Conservation (phyloP, 352 stramenopile genomes). For the Pythium guiyangense region DNA sequence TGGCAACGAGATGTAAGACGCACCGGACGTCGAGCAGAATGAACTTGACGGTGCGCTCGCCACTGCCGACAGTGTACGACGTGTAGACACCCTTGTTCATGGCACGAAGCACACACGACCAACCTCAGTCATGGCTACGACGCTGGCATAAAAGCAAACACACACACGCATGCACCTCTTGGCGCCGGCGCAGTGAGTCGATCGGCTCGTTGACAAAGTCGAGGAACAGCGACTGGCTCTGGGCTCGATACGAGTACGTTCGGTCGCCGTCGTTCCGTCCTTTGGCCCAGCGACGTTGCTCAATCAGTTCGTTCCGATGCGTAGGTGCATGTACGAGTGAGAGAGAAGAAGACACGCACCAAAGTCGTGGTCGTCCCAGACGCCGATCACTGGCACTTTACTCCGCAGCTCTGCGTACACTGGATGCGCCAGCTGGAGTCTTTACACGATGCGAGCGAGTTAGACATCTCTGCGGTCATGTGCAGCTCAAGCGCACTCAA, state of each 20-base stretch:
- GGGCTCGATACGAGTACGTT: constrained; percentile 54
- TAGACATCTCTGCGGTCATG: no score
- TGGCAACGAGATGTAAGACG: no score
- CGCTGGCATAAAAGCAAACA: not conserved
- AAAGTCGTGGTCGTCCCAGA: constrained; percentile 91
- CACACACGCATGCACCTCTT: constrained; percentile 33
- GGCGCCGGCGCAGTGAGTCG: constrained; percentile 69
- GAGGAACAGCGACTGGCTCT: constrained; percentile 83
- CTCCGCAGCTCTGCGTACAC: constrained; percentile 58
- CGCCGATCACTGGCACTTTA: constrained; percentile 71
- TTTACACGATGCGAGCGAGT: constrained; percentile 16
- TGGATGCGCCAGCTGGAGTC: constrained; percentile 52
- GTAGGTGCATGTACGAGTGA: not conserved
- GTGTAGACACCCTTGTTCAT: constrained; percentile 74
- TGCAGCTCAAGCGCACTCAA: not conserved
- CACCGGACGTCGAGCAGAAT: constrained; percentile 80
- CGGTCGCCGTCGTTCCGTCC: constrained; percentile 74
- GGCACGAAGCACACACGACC: not conserved
- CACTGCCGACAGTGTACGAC: constrained; percentile 62
- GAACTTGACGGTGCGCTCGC: constrained; percentile 78
- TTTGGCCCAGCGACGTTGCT: not conserved
- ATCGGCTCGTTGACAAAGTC: constrained; percentile 78
- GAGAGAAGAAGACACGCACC: constrained; percentile 29
- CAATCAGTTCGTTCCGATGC: not conserved
- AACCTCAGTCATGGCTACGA: not conserved